Evolutionary conservation across 2,329 filamentous ascomycete species (phyloP).

Genomic region (Curvularia sp.): DNA sequence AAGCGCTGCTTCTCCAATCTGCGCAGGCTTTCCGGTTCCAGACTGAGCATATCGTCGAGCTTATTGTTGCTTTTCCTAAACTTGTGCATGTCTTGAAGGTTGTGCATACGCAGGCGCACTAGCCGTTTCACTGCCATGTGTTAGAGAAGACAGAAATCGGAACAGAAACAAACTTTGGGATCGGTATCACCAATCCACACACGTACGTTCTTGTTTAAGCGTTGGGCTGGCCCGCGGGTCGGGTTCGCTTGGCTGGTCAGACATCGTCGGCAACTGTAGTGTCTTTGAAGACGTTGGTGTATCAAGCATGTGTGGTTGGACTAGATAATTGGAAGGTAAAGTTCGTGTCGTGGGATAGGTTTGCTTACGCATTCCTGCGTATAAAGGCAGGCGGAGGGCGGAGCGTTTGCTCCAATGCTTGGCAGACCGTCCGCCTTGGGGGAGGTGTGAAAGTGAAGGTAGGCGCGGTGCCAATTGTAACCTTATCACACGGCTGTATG

Average conservation of each 20-base stretch:
- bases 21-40: background rate
- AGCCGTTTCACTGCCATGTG: constrained; percentile 10
- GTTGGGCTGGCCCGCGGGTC: background rate
- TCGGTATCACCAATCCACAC: background rate
- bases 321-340: background rate
- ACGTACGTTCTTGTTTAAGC: constrained; percentile 11
- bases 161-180: background rate
- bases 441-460: background rate
- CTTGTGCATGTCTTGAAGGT: constrained; percentile 9
- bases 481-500: no score
- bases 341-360: background rate
- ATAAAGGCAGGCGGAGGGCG: constrained; percentile 14
- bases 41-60: background rate
- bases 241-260: background rate
- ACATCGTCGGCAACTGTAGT: background rate
- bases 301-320: background rate
- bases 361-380: constrained; percentile 1
- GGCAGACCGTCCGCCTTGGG: background rate
- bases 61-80: constrained; percentile 3
- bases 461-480: no score
- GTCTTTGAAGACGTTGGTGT: background rate
- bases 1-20: constrained; percentile 6
- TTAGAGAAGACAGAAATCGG: background rate
- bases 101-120: constrained; percentile 9
- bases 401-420: constrained; percentile 12